Conservation (phyloP, 495 filamentous ascomycete species). For the Penicillium ucsense region DNA sequence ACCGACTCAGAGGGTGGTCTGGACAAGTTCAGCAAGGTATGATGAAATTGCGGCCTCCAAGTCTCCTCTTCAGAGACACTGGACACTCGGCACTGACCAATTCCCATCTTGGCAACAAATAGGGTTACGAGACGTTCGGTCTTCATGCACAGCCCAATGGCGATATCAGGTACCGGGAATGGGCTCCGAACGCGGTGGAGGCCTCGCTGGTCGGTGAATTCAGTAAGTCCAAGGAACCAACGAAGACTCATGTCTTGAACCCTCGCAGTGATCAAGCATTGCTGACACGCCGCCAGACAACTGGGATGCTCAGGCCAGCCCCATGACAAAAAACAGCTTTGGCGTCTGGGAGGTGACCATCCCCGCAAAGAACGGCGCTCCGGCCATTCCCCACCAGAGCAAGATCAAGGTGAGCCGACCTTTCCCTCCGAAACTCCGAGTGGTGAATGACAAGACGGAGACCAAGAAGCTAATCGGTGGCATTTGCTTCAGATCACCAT, state of each 20-base stretch:
- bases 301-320: conserved; percentile 74
- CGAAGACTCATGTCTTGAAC: conserved; percentile 1
- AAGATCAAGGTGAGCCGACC: conserved; percentile 70
- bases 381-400: conserved; percentile 82
- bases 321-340: conserved; percentile 74
- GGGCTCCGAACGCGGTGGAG: conserved; percentile 80
- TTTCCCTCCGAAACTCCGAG: too few species aligned
- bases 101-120: neutral
- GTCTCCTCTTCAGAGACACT: neutral
- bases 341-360: conserved; percentile 83
- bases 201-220: conserved; percentile 94
- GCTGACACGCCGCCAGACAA: conserved; percentile 52
- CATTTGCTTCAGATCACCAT: conserved; percentile 61
- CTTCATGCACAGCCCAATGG: conserved; percentile 69
- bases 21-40: conserved; percentile 81
- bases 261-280: neutral
- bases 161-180: conserved; percentile 88
- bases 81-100: too few species aligned
- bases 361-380: conserved; percentile 60
- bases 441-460: too few species aligned
- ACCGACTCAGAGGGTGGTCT: conserved; percentile 78
- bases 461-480: neutral
- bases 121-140: conserved; percentile 78
- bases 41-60: neutral
- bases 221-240: conserved; percentile 45